Evolutionary conservation across 1,284 basidiomycete genomes (phyloP), one percentile per base, ranked within the genome.

Genomic region (Blastosporella zonata): DNA sequence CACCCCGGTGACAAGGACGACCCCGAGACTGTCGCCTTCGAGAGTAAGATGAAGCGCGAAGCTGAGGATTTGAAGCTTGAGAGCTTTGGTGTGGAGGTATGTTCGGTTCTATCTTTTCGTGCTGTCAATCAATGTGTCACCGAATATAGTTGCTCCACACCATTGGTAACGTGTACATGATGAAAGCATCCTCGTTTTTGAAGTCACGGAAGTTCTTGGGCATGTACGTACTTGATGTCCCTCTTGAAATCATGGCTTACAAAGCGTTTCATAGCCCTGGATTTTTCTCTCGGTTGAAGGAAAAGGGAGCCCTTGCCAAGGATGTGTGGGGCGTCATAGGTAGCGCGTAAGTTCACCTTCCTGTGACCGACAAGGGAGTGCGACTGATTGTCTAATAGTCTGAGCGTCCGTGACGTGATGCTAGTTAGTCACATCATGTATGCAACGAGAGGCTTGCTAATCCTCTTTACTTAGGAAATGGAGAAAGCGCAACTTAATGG

Each of bases 31-130:
- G 67, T 69, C 50, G 74, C 77, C 17, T 96, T 95, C 63, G 84
- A 90, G 66, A 75, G 77, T 46, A 83, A 78, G 67, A 91, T 97
- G 67, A 78, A 72, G 62, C 75, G 81, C 37, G 97, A 99, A 68
- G 93, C 93, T 1, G 93, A 97, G 56, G 97, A 99, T 72, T 68
- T 99, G 62, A 99, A 98, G 75, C 71, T 98, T 50, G 97, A 99
- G 73, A 96, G 93, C 57, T 99, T 99, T 67, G 97, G 97, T 49
- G 86, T 99, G 35, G 96, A 98, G 81, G 87, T 95, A 56, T 10
- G 70, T 66, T 23, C 13, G 49, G 33, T 29, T 55, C 28, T 20
- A 43, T 34, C n/a, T 31, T 20, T 28, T 31, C 22, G 18, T 29
- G 6, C 5, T n/a, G 43, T 57, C 18, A 31, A 4, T 15, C 15